Conservation (phyloP, 2,329 filamentous ascomycete species). For the Fusarium liriodendri region DNA sequence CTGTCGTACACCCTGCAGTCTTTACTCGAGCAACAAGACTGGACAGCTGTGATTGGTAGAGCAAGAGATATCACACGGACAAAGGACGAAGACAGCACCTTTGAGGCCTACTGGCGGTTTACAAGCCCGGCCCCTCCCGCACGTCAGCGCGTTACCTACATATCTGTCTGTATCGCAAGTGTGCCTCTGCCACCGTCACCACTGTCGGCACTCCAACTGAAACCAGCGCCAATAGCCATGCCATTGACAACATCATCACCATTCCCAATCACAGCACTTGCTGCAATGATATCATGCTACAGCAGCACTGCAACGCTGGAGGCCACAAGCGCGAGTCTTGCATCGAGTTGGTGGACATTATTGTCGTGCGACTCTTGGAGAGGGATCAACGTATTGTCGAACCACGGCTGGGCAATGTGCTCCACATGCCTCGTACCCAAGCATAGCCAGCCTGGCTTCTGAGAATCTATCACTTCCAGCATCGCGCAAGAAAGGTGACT, state of each 20-base stretch:
- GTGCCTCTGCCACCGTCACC: not conserved
- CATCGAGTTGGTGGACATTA: constrained; percentile 26
- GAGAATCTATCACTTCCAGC: not conserved
- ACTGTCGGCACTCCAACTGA: constrained; percentile 1
- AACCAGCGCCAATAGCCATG: constrained; percentile 8
- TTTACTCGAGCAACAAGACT: not conserved
- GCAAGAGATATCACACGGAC: not conserved
- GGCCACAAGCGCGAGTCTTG: constrained; percentile 26
- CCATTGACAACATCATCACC: constrained; percentile 4
- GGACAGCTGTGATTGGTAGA: not conserved
- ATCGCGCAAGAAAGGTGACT: not conserved
- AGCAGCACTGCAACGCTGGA: constrained; percentile 35
- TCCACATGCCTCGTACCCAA: constrained; percentile 33
- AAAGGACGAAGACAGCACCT: not conserved
- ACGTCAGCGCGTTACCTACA: not conserved
- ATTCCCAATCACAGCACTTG: constrained; percentile 8
- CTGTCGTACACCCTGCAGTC: not conserved
- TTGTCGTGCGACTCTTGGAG: constrained; percentile 43
- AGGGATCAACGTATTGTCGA: constrained; percentile 42
- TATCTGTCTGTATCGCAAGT: not conserved
- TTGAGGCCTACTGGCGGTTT: not conserved
- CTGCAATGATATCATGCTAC: constrained; percentile 50
- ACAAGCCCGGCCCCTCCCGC: not conserved
- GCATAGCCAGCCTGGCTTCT: constrained; percentile 15
- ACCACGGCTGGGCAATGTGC: constrained; percentile 34